A percentile compares a stretch with the other conserved stretches of the same genome.
Conservation (phyloP, 1,139 yeast species). For the Casaregolazyma suthepensis region DNA sequence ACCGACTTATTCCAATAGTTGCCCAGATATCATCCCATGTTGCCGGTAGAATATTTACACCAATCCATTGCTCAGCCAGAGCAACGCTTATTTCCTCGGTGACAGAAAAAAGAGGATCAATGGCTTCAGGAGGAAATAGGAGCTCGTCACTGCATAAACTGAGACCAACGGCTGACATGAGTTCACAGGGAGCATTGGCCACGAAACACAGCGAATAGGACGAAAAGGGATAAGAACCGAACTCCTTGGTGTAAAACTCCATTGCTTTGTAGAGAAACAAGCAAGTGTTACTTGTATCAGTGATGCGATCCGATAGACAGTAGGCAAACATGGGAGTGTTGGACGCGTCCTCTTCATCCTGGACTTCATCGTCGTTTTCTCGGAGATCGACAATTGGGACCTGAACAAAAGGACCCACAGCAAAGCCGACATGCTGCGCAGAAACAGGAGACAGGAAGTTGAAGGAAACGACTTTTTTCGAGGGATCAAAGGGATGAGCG, state of each 20-base stretch:
- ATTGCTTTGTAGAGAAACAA: constrained; percentile 70
- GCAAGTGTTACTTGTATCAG: constrained; percentile 67
- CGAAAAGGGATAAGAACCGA: constrained; percentile 89
- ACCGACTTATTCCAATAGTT: constrained; percentile 76
- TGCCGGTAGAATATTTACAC: constrained; percentile 82
- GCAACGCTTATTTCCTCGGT: constrained; percentile 66
- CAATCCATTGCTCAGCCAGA: constrained; percentile 88
- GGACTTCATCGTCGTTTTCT: constrained; percentile 35
- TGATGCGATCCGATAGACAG: constrained; percentile 50
- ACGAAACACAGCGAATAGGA: constrained; percentile 75
- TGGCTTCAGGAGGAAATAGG: constrained; percentile 67
- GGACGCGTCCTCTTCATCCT: constrained; percentile 23
- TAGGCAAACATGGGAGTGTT: constrained; percentile 46
- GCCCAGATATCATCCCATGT: constrained; percentile 87
- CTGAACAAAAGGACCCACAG: constrained; percentile 78
- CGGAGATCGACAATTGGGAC: constrained; percentile 44
- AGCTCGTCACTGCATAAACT: constrained; percentile 58
- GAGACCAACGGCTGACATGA: constrained; percentile 67
- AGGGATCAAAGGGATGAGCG: constrained; percentile 49
- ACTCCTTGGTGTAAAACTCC: constrained; percentile 79
- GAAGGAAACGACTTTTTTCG: constrained; percentile 73
- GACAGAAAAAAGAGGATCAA: constrained; percentile 71
- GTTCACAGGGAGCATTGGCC: constrained; percentile 45
- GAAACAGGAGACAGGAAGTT: constrained; percentile 81
- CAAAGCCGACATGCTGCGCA: constrained; percentile 96